These are phyloP conservation scores for Colletotrichum aenigma DNA, from an alignment of 2,329 filamentous ascomycete genomes.

Conservation along the genomic window DNA sequence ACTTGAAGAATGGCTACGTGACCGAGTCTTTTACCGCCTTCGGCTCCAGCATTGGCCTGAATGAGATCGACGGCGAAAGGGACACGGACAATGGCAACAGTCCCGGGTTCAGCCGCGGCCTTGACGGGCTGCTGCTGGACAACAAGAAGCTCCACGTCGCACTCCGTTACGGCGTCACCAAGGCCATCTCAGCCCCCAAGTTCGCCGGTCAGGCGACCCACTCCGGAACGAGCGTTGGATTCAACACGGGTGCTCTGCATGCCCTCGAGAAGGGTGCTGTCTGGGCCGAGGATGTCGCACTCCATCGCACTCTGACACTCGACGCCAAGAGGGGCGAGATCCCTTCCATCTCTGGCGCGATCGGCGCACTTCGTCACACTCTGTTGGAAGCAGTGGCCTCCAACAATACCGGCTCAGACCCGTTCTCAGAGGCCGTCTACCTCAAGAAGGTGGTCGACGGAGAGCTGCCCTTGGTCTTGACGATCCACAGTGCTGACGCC, in stretches of 20 bases:
- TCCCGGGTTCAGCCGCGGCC: constrained; percentile 58
- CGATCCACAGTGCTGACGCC: constrained; percentile 65
- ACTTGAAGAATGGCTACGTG: constrained; percentile 64
- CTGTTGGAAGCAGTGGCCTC: constrained; percentile 55
- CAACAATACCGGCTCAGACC: constrained; percentile 39
- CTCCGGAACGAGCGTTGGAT: constrained; percentile 63
- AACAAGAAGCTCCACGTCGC: constrained; percentile 60
- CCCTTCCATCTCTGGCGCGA: constrained; percentile 57
- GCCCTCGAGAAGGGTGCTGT: constrained; percentile 53
- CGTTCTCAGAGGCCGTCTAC: constrained; percentile 53
- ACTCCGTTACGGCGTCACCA: constrained; percentile 61
- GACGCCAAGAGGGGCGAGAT: constrained; percentile 47
- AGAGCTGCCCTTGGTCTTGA: constrained; percentile 59
- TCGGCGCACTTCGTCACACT: constrained; percentile 56
- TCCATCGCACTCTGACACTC: constrained; percentile 63
- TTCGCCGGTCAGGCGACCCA: constrained; percentile 47
- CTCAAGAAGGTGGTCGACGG: constrained; percentile 60
- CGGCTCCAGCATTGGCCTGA: constrained; percentile 64
- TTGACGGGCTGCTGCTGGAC: constrained; percentile 60
- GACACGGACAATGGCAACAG: constrained; percentile 56
- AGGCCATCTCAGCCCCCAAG: constrained; percentile 60
- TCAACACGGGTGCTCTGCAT: constrained; percentile 54
- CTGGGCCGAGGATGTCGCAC: constrained; percentile 57
- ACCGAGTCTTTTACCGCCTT: constrained; percentile 65
- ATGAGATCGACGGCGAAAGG: constrained; percentile 64